A percentile compares a stretch with the other conserved stretches of the same genome.
Conservation (phyloP, 495 filamentous ascomycete species). For the Hypoxylon perforatum region DNA sequence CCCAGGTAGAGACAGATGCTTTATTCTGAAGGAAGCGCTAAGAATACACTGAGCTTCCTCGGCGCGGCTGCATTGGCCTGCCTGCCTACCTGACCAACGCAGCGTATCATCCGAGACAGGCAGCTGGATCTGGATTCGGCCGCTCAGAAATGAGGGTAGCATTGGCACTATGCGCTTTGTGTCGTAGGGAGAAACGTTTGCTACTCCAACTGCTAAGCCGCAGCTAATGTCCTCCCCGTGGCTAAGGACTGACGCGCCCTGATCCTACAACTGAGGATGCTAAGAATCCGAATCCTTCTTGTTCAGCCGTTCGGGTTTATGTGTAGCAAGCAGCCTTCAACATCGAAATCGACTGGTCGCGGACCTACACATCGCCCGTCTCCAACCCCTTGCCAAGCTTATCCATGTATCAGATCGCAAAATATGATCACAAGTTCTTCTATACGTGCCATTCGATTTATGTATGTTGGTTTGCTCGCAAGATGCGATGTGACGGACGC, state of each 20-base stretch:
- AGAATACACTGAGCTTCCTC: conserved; percentile 3
- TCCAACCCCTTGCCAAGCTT: background rate
- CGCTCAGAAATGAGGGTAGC: conserved; percentile 14
- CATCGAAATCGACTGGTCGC: background rate
- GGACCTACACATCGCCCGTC: background rate
- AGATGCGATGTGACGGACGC: conserved; percentile 1
- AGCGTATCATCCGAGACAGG: conserved; percentile 22
- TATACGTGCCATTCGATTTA: too few species aligned
- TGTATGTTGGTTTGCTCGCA: too few species aligned
- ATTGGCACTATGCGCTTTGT: conserved; percentile 18
- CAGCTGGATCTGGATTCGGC: conserved; percentile 23
- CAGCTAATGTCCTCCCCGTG: background rate
- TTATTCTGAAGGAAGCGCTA: conserved; percentile 25
- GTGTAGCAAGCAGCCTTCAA: background rate
- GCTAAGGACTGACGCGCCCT: conserved; percentile 10
- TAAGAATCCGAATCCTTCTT: conserved; percentile 7
- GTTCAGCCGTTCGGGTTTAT: background rate
- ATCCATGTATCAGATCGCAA: background rate
- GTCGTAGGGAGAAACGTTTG: background rate
- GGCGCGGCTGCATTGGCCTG: conserved; percentile 12
- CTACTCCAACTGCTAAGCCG: conserved; percentile 9
- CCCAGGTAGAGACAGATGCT: too few species aligned
- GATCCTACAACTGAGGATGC: conserved; percentile 5
- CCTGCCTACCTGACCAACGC: background rate
- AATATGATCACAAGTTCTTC: background rate